Conservation (phyloP, 108 stramenopile species). For the Skeletonema grethae region DNA sequence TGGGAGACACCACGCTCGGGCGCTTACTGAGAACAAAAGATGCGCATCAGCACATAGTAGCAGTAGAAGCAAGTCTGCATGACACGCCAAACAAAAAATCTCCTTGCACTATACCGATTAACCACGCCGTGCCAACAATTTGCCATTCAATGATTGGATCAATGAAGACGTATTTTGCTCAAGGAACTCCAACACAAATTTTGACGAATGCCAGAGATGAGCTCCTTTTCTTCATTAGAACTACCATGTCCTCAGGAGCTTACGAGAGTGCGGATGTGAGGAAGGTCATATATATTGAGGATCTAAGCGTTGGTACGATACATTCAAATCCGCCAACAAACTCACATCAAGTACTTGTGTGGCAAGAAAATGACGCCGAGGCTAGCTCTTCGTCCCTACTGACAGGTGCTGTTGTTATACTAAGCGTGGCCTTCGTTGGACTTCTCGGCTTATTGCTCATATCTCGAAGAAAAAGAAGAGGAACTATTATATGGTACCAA, state of each 20-base stretch:
- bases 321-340: not conserved
- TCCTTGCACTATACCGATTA: constrained; percentile 31
- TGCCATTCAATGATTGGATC: constrained; percentile 42
- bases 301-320: not conserved
- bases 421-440: constrained; percentile 13
- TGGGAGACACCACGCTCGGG: constrained; percentile 5
- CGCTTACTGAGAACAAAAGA: constrained; percentile 8
- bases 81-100: constrained; percentile 12
- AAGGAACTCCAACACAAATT: constrained; percentile 8
- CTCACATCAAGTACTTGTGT: constrained; percentile 1
- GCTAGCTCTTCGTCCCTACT: constrained; percentile 13
- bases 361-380: not conserved
- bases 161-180: constrained; percentile 22
- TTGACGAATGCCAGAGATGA: constrained; percentile 10
- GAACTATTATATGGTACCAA: not conserved
- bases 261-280: constrained; percentile 28
- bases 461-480: constrained; percentile 7
- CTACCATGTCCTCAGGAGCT: constrained; percentile 31
- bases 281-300: constrained; percentile 38
- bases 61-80: constrained; percentile 19
- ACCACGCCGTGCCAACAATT: constrained; percentile 16
- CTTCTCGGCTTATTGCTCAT: constrained; percentile 14
- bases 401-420: constrained; percentile 3
- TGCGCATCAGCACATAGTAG: constrained; percentile 13
- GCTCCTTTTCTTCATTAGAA: constrained; percentile 26